phyloP scores from a whole-genome alignment of 139 green algal genomes.

The Haematococcus lacustris region DNA sequence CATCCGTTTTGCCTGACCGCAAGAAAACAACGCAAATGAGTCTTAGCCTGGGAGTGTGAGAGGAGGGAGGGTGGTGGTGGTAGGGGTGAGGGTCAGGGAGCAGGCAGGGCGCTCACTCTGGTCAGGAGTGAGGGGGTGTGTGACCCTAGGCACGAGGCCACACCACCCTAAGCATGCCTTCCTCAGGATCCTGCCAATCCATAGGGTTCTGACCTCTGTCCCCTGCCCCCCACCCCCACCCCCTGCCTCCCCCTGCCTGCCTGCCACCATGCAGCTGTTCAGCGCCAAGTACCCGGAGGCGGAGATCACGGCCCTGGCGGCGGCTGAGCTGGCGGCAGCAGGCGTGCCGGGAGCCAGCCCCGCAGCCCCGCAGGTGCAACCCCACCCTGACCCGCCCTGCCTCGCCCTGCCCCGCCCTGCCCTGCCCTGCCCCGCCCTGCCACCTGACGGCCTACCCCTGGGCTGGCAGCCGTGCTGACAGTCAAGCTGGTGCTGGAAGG shows the following conservation, averaged over 20 bases:
- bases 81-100: neutral
- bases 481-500: neutral
- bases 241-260: neutral
- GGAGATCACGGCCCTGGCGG: constrained; percentile 37
- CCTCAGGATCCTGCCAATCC: neutral
- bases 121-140: neutral
- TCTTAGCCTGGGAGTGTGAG: too few relatives aligned
- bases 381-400: neutral
- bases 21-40: too few relatives aligned
- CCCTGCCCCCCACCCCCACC: neutral
- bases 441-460: neutral
- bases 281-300: constrained; percentile 42
- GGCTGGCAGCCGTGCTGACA: too few relatives aligned
- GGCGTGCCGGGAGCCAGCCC: neutral
- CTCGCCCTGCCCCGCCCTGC: neutral
- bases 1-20: too few relatives aligned
- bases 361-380: neutral
- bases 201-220: neutral
- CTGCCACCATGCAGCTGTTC: constrained; percentile 21
- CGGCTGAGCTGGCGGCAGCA: constrained; percentile 10
- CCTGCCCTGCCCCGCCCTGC: neutral
- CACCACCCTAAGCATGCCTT: neutral
- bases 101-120: neutral
- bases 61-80: too few relatives aligned
- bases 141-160: neutral